Base-by-base conservation (phyloP, 371 early-diverging fungal genomes). In the Mortierella sp. region DNA sequence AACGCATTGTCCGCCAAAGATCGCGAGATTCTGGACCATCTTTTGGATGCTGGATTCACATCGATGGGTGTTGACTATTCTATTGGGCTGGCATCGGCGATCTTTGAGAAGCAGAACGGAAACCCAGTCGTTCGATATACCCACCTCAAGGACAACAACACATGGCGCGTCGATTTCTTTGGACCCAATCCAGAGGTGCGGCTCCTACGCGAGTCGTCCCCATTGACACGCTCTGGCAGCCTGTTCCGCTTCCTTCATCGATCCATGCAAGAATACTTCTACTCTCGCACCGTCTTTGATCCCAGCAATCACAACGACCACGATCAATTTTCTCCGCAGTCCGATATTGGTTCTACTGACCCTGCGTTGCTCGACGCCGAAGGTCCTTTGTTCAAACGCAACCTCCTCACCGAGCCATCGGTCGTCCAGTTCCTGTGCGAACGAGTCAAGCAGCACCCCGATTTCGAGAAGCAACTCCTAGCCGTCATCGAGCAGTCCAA, bases 351-450 rank as follows among this genome's bases (percentile, higher is more conserved):
- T 16, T 6, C 54, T 3, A 18, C 16, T 3, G 41, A 41, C 41
- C 5, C 16, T 16, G 24, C 6, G 54, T 51, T 24, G 21, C 54
- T 51, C 24, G 54, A 51, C 2, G 0, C 54, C 24, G 5, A 21
- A 14, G 21, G 21, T 51, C 54, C 54, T 3, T 21, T 51, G 54
- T 51, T 51, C 24, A 51, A 51, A 24, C 54, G 24, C 0, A 24
- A 6, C 21, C 54, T 51, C 5, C 54, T 51, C 54, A 38, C 16
- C 8, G 65, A 75, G 32, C 65, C 65, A 32, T 46, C 75, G 18
- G 60, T 75, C 7, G 1, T 65, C 1, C 65, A 35, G 49, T 75
- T 75, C 41, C n/a, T 75, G 32, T 63, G 24, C 12, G 75, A 75
- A 21, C 75, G 68, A 4, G 75, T 68, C 3, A 6, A 21, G 1